phyloP scores from a whole-genome alignment of 176 grass and related monocot genomes.

The Poa pratensis region DNA sequence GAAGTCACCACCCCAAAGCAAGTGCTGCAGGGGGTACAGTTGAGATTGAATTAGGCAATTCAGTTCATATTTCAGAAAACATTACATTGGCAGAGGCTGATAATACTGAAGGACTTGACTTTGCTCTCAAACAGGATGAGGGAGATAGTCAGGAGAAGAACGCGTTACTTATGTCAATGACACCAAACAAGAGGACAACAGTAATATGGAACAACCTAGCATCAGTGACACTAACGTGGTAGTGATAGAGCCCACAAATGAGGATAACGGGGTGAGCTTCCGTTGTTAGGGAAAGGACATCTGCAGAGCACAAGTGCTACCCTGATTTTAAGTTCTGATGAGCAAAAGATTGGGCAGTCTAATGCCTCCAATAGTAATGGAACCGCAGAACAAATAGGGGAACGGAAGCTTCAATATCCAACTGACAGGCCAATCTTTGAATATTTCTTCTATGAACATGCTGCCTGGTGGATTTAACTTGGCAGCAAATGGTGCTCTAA shows the following conservation, averaged over 20 bases:
- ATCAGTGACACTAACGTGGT: slow-evolving; percentile 7
- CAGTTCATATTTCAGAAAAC: slow-evolving; percentile 39
- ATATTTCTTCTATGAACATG: slow-evolving; percentile 38
- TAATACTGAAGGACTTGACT: slow-evolving; percentile 14
- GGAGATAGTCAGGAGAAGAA: slow-evolving; percentile 35
- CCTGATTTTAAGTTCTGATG: slow-evolving; percentile 5
- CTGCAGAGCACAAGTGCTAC: slow-evolving; percentile 14
- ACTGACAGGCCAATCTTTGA: slow-evolving; percentile 23
- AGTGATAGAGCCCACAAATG: slow-evolving; percentile 27
- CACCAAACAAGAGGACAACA: slow-evolving; percentile 35
- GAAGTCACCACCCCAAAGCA: slow-evolving; percentile 55
- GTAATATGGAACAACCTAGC: slow-evolving; percentile 5
- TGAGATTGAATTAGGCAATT: slow-evolving; percentile 40
- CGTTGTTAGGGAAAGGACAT: slow-evolving; percentile 30
- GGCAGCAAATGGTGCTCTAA: slow-evolving; percentile 14
- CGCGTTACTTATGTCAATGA: slow-evolving; percentile 36
- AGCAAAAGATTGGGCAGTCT: slow-evolving; percentile 30
- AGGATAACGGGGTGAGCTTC: slow-evolving; percentile 35
- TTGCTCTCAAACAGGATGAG: slow-evolving; percentile 30
- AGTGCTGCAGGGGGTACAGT: slow-evolving; percentile 18
- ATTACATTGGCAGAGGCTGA: slow-evolving; percentile 1
- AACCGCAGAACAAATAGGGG: slow-evolving; percentile 30
- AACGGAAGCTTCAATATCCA: slow-evolving; percentile 27
- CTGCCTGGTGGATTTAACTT: slow-evolving; percentile 33
- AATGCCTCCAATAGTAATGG: slow-evolving; percentile 28